These are phyloP conservation scores for Bipolaris gigantea DNA, from an alignment of 2,329 filamentous ascomycete genomes.

Conservation along the genomic window DNA sequence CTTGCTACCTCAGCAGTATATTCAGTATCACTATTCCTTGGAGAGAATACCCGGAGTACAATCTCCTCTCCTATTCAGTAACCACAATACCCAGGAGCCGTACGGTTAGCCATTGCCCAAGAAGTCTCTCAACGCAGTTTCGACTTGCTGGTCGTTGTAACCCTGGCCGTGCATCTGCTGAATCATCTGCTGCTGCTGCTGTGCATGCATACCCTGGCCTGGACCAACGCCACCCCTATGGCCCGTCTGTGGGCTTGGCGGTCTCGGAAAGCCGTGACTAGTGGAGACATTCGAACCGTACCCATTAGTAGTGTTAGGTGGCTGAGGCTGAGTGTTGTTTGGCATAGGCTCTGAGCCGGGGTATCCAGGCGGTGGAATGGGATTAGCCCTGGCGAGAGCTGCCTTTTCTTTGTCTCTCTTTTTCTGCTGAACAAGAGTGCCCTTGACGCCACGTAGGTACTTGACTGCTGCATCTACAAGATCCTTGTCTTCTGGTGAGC, in stretches of 20 bases:
- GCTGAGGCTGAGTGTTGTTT: not conserved
- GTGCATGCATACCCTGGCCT: not conserved
- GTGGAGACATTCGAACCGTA: not conserved
- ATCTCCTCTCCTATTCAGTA: not conserved
- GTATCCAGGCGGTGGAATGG: not conserved
- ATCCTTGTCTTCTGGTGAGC: slow-evolving; percentile 58
- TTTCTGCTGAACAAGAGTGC: slow-evolving; percentile 57
- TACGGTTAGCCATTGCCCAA: slow-evolving; percentile 12
- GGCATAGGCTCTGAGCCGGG: not conserved
- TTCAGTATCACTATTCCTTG: not conserved
- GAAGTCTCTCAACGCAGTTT: slow-evolving; percentile 31
- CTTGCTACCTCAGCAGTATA: too few species aligned
- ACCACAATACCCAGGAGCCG: not conserved
- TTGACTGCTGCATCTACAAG: slow-evolving; percentile 58
- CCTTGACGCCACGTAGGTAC: slow-evolving; percentile 61
- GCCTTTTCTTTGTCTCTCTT: slow-evolving; percentile 46
- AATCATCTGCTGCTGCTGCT: slow-evolving; percentile 12
- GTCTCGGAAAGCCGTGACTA: not conserved
- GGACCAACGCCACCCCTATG: slow-evolving; percentile 12
- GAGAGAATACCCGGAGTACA: not conserved
- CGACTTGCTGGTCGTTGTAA: slow-evolving; percentile 31
- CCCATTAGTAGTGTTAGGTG: not conserved
- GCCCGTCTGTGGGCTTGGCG: not conserved
- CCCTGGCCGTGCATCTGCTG: slow-evolving; percentile 14
- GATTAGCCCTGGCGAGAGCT: slow-evolving; percentile 4